Evolutionary conservation across 495 filamentous ascomycete species (phyloP).

Genomic region (Penicillium pulvis): DNA sequence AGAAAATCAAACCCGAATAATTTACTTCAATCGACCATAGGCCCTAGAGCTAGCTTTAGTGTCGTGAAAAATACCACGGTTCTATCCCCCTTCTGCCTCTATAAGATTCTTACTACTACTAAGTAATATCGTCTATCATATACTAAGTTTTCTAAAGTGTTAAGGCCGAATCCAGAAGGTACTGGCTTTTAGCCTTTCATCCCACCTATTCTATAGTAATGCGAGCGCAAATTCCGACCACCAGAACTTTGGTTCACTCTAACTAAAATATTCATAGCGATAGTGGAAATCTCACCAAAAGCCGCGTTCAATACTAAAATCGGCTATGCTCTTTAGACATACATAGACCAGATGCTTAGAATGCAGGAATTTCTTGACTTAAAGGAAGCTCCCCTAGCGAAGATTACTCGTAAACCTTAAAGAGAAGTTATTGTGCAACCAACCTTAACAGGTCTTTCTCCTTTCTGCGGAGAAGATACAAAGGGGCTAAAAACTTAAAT

Average conservation of each 20-base stretch:
- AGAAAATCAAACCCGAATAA: no score
- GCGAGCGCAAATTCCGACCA: not conserved
- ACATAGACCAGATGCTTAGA: not conserved
- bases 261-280: not conserved
- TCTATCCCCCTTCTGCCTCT: not conserved
- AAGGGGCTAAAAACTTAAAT: not conserved
- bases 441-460: not conserved
- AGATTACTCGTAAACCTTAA: not conserved
- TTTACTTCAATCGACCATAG: no score
- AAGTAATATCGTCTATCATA: not conserved
- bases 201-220: not conserved
- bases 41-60: no score
- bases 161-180: not conserved
- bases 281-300: not conserved
- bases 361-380: not conserved
- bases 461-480: not conserved
- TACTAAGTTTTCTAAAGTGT: not conserved
- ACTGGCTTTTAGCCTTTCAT: not conserved
- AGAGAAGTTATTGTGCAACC: not conserved
- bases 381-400: not conserved
- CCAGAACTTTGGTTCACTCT: not conserved
- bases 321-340: not conserved
- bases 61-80: no score
- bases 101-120: not conserved
- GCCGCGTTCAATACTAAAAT: not conserved